Evolutionary conservation across 257 asterid species (phyloP).

Genomic region (Capsicum rhomboideum): DNA sequence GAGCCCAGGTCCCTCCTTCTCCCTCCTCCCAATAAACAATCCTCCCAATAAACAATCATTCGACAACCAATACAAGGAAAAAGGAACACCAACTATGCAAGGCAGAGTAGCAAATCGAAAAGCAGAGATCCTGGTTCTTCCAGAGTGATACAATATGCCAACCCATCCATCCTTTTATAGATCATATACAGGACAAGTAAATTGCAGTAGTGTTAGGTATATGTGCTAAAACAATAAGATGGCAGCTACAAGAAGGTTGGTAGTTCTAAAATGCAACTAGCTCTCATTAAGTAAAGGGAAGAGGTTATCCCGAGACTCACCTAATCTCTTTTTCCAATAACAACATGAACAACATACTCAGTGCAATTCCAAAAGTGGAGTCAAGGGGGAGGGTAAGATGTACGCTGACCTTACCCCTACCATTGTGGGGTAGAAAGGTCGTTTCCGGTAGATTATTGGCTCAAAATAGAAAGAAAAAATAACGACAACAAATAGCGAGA

Average conservation of each 20-base stretch:
- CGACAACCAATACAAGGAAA: background rate
- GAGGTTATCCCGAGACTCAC: background rate
- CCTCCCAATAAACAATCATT: background rate
- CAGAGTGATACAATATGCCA: background rate
- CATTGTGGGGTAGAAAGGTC: too few species aligned
- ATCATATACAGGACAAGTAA: background rate
- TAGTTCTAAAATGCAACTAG: background rate
- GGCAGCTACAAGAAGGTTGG: background rate
- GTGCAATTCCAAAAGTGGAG: too few species aligned
- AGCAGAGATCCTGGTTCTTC: background rate
- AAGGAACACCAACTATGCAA: background rate
- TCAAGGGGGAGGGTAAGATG: too few species aligned
- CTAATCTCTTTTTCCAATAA: background rate
- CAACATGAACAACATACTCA: too few species aligned
- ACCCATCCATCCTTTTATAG: background rate
- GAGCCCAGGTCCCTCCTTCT: background rate
- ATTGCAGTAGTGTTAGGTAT: background rate
- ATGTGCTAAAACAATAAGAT: background rate
- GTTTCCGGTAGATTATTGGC: too few species aligned
- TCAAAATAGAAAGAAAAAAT: too few species aligned
- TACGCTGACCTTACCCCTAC: too few species aligned
- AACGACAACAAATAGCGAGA: too few species aligned
- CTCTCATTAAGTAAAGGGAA: background rate
- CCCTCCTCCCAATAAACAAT: background rate
- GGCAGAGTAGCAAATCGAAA: background rate